A percentile compares a stretch with the other conserved stretches of the same genome.
Evolutionary conservation across 768 basidiomycete species (phyloP).

Genomic region (Boletus bicolor): DNA sequence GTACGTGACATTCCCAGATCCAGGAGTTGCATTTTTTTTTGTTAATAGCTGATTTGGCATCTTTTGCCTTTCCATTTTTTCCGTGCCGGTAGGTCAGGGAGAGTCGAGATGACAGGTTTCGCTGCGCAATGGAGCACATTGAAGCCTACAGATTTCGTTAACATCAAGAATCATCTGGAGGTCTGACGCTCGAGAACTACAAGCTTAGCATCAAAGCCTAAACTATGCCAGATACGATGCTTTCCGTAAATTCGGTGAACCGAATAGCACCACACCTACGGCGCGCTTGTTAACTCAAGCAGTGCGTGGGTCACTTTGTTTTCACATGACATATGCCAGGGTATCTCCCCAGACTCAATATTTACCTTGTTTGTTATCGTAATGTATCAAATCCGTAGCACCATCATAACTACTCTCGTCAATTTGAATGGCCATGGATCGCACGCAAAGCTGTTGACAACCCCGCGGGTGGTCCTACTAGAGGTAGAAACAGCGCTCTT

Average conservation of each 20-base stretch:
- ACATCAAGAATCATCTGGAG: slow-evolving; percentile 51
- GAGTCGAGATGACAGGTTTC: slow-evolving; percentile 51
- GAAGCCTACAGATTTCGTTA: slow-evolving; percentile 49
- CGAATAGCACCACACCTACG: neutral
- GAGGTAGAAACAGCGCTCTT: slow-evolving; percentile 79
- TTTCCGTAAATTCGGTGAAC: slow-evolving; percentile 12
- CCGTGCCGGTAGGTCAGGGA: slow-evolving; percentile 44
- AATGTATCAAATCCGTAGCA: slow-evolving; percentile 7
- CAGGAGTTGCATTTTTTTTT: slow-evolving; percentile 1
- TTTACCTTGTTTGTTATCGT: slow-evolving; percentile 13
- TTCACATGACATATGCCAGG: slow-evolving; percentile 10
- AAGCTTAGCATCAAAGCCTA: slow-evolving; percentile 7
- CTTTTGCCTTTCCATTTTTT: neutral
- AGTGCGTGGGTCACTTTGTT: neutral
- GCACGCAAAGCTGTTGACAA: neutral
- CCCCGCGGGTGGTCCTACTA: slow-evolving; percentile 29
- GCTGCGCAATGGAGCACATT: slow-evolving; percentile 47
- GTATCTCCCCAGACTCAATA: neutral
- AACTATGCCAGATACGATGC: slow-evolving; percentile 19
- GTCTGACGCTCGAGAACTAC: slow-evolving; percentile 37
- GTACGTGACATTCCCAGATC: slow-evolving; percentile 33
- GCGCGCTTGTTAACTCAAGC: neutral
- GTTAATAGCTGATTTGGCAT: slow-evolving; percentile 7
- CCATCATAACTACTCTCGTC: neutral
- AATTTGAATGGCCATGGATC: neutral